These are phyloP conservation scores for Didymella pinodella DNA, from an alignment of 2,329 filamentous ascomycete genomes.

Conservation along the genomic window DNA sequence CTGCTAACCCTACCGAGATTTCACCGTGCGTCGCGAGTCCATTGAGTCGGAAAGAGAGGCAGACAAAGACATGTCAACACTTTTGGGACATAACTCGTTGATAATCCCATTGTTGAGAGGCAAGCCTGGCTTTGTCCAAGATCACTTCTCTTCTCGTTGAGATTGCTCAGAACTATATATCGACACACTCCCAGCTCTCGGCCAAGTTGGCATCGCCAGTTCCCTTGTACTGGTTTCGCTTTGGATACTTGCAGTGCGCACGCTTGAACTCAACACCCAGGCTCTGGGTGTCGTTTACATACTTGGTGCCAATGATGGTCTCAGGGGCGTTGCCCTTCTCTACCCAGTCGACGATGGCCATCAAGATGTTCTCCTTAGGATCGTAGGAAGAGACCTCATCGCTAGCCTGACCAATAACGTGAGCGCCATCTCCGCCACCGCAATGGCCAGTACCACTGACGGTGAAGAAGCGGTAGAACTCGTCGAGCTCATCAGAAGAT, in stretches of 20 bases:
- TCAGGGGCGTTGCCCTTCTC: conserved; percentile 55
- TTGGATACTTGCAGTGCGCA: conserved; percentile 51
- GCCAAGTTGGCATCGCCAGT: conserved; percentile 39
- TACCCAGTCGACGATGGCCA: conserved; percentile 59
- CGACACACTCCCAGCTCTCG: conserved; percentile 47
- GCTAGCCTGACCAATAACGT: conserved; percentile 42
- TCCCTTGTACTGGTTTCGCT: conserved; percentile 46
- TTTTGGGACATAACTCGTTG: too few species aligned
- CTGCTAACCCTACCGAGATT: not conserved
- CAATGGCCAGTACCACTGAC: conserved; percentile 64
- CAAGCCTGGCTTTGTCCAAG: not conserved
- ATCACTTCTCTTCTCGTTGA: not conserved
- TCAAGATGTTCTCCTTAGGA: conserved; percentile 56
- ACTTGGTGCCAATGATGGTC: conserved; percentile 44
- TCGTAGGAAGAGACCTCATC: conserved; percentile 38
- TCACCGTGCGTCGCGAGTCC: not conserved
- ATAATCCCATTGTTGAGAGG: not conserved
- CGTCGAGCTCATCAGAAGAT: conserved; percentile 46
- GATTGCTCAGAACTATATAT: conserved; percentile 2
- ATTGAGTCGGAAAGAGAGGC: not conserved
- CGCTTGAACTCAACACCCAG: conserved; percentile 45
- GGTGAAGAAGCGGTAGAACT: conserved; percentile 61
- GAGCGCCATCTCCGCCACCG: conserved; percentile 57
- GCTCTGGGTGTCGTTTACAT: conserved; percentile 38
- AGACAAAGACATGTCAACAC: not conserved